phyloP scores from a whole-genome alignment of 129 eudicot species.

The Escallonia herrerae region DNA sequence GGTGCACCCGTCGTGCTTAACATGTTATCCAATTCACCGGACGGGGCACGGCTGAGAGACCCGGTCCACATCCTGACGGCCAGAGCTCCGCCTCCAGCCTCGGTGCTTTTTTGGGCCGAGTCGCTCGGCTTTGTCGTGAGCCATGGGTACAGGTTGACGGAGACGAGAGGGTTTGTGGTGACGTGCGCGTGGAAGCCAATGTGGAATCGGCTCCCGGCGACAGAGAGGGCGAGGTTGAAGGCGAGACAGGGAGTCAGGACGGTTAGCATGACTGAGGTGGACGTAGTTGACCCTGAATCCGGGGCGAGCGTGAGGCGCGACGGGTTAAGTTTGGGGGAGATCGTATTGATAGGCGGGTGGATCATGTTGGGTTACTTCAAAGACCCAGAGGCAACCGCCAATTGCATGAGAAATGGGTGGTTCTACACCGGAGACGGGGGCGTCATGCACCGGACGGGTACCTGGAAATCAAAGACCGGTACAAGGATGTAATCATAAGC shows the following conservation, averaged over 20 bases:
- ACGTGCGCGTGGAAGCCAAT: constrained; percentile 26
- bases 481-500: constrained; percentile 33
- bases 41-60: not conserved
- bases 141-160: constrained; percentile 41
- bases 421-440: constrained; percentile 39
- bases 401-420: constrained; percentile 34
- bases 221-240: constrained; percentile 25
- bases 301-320: constrained; percentile 20
- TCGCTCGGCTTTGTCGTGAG: constrained; percentile 28
- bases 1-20: constrained; percentile 47
- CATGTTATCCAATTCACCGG: constrained; percentile 27
- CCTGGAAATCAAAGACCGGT: constrained; percentile 35
- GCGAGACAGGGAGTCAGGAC: constrained; percentile 35
- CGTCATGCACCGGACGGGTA: constrained; percentile 40
- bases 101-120: constrained; percentile 24
- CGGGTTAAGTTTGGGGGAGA: constrained; percentile 30
- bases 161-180: constrained; percentile 26
- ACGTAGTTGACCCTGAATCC: constrained; percentile 25
- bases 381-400: constrained; percentile 23
- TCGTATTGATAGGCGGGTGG: constrained; percentile 33
- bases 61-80: constrained; percentile 32
- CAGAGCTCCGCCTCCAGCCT: constrained; percentile 37
- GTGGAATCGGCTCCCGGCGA: constrained; percentile 18
- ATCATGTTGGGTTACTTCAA: constrained; percentile 37
- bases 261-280: constrained; percentile 8